Evolutionary conservation across 495 filamentous ascomycete species (phyloP), one percentile per base, ranked within the genome.

Genomic region (Viridothelium virens): DNA sequence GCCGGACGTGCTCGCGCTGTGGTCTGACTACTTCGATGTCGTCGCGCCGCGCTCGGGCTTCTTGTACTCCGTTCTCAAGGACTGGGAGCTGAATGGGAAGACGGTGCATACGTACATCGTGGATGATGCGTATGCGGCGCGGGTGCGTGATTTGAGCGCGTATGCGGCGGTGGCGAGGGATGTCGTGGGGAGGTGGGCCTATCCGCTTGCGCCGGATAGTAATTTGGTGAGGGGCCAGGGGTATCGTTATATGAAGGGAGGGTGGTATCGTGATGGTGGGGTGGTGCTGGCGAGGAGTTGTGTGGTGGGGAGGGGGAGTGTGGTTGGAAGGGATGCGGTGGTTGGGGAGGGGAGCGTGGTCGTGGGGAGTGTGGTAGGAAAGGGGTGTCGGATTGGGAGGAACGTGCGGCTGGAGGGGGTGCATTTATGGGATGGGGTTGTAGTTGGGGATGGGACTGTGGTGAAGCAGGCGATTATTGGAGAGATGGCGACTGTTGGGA

Each of bases 11-110:
- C 81, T 97, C 56, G 91, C 92, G 38, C 78, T 96, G 66, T 99
- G 94, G 91, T 92, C 91, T 6, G 94, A 99, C 73, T 95, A 91
- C 73, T 99, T 99, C 75, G 94, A 99, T 77, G 97, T 94, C 77
- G 89, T 96, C 72, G 80, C 89, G 3, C 89, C 94, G 7, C 85
- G 94, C 64, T 87, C 87, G 69, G 91, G 96, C 71, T 97, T 96
- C 71, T 75, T 99, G 36, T 87, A 90, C 69, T 91, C 91, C 66
- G 91, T 97, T 16, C 80, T 99, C 33, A 97, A 96, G 76, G 94
- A 99, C 72, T 95, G 89, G 75, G 94, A 99, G 75, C 82, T 97
- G 59, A 96, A 97, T 76, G 91, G 91, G 34, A 97, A 97, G 80
- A 91, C 91, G 4, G 89, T 99, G 38, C 91, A 96, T 73, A 89